Evolutionary conservation across 805 yeast species (phyloP).

Genomic region (Myxozyma vanderwaltii): DNA sequence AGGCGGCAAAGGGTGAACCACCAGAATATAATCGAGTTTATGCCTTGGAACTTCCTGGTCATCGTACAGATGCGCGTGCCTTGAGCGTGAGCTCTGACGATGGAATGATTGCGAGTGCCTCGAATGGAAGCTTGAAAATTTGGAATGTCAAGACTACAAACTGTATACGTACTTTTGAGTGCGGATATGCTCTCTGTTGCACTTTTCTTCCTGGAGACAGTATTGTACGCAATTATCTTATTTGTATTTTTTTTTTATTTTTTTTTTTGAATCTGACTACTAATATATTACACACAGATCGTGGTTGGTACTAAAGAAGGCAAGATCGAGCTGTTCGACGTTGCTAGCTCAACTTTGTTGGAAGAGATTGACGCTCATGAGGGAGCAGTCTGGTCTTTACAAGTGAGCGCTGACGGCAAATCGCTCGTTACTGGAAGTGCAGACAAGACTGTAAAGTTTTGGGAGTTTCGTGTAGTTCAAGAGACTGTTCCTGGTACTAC

Average conservation of each 20-base stretch:
- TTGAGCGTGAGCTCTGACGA: conserved; percentile 80
- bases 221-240: conserved; percentile 48
- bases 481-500: conserved; percentile 73
- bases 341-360: conserved; percentile 75
- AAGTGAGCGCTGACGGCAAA: conserved; percentile 82
- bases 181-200: conserved; percentile 82
- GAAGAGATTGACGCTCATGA: conserved; percentile 77
- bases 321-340: conserved; percentile 77
- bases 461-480: conserved; percentile 72
- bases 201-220: conserved; percentile 91
- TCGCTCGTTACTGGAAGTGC: conserved; percentile 89
- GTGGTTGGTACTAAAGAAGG: conserved; percentile 91
- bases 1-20: conserved; percentile 45
- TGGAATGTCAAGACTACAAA: conserved; percentile 78
- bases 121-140: conserved; percentile 83
- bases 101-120: conserved; percentile 80
- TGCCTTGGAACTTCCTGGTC: conserved; percentile 77
- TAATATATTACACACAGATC: conserved; percentile 38
- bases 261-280: not conserved
- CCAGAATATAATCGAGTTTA: conserved; percentile 46
- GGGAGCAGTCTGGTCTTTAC: conserved; percentile 88
- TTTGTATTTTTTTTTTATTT: not conserved
- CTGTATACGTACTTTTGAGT: conserved; percentile 82
- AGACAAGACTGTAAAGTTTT: conserved; percentile 84
- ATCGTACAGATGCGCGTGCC: conserved; percentile 84